Conservation (phyloP, 208 protist species). For the Naegleria lovaniensis region DNA sequence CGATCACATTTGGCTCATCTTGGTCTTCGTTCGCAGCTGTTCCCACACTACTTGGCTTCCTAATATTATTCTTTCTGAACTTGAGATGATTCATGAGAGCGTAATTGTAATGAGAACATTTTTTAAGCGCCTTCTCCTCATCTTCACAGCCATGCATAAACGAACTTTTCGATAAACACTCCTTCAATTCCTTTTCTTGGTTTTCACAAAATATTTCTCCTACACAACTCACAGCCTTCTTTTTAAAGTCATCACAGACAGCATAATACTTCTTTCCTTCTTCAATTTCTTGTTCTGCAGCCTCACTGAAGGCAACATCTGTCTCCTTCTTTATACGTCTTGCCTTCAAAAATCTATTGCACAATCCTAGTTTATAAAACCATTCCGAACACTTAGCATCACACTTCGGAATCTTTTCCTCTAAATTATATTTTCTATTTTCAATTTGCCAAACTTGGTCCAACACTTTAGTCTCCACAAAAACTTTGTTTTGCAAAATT, state of each 20-base stretch:
- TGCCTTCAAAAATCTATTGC: background rate
- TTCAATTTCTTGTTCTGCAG: background rate
- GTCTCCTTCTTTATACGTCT: background rate
- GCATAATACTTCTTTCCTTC: background rate
- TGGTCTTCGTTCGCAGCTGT: background rate
- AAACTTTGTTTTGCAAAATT: background rate
- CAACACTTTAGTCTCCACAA: background rate
- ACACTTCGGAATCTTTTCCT: background rate
- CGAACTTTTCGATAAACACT: background rate
- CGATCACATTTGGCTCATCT: background rate
- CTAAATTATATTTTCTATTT: constrained; percentile 10
- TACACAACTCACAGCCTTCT: background rate
- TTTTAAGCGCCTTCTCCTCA: background rate
- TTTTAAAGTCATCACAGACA: background rate
- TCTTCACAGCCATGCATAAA: background rate
- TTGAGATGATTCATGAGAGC: background rate
- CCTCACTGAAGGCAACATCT: background rate
- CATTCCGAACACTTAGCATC: background rate
- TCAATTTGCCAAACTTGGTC: background rate
- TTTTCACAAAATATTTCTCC: background rate
- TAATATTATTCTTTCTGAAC: background rate
- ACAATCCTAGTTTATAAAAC: background rate
- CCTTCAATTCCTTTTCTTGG: background rate
- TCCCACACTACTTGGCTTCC: too few species aligned
- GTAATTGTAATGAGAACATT: background rate